These are phyloP conservation scores for Coemansia sp. DNA, from an alignment of 192 early-diverging fungal species.

Conservation along the genomic window DNA sequence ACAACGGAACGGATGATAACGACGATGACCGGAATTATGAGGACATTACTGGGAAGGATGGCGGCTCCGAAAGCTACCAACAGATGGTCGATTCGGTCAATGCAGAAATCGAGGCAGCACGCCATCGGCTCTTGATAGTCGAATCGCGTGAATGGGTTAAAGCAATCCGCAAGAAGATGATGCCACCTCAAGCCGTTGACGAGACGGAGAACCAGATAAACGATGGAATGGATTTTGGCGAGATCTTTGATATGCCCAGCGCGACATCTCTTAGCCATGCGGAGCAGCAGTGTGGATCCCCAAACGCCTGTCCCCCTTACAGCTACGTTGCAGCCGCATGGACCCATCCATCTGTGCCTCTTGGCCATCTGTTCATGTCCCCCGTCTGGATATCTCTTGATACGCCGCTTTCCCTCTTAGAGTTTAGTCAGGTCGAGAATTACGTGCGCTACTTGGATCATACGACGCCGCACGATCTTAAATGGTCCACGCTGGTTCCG, in stretches of 20 bases:
- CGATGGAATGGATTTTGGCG: constrained; percentile 37
- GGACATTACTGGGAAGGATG: constrained; percentile 10
- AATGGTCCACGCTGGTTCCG: constrained; percentile 52
- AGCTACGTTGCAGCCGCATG: constrained; percentile 43
- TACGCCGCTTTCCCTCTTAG: constrained; percentile 45
- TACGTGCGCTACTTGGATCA: constrained; percentile 55
- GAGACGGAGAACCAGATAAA: background rate
- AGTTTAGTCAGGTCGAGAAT: constrained; percentile 44
- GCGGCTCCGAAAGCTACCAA: constrained; percentile 12
- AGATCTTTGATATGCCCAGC: constrained; percentile 39
- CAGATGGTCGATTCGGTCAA: constrained; percentile 22
- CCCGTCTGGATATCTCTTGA: constrained; percentile 43
- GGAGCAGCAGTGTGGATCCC: constrained; percentile 24
- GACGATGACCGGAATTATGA: constrained; percentile 21
- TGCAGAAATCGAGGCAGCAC: constrained; percentile 40
- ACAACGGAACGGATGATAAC: background rate
- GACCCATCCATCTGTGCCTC: constrained; percentile 47
- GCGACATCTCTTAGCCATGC: background rate
- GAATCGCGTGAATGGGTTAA: constrained; percentile 50
- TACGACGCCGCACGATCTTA: constrained; percentile 42
- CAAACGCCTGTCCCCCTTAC: constrained; percentile 31
- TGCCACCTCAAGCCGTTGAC: constrained; percentile 15
- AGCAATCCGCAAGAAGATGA: constrained; percentile 48
- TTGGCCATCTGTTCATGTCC: constrained; percentile 45
- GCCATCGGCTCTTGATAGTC: constrained; percentile 32